These are phyloP conservation scores for Adansonia rubrostipa DNA, from an alignment of 441 rosid species.

Conservation along the genomic window DNA sequence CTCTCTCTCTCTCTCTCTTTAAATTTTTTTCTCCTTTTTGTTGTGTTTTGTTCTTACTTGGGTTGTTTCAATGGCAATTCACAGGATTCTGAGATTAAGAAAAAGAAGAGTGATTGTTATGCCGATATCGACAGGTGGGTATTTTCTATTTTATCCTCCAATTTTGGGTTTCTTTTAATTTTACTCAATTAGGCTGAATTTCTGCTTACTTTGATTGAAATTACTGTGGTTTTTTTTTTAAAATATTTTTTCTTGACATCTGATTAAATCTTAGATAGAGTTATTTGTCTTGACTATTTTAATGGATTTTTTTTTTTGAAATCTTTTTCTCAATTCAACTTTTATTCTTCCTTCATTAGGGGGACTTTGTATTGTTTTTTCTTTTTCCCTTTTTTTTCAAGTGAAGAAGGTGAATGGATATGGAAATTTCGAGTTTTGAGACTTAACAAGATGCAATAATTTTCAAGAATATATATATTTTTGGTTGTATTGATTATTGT, in stretches of 20 bases:
- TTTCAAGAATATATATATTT: not conserved
- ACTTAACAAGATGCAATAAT: not conserved
- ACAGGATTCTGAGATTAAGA: conserved; percentile 68
- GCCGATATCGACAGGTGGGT: conserved; percentile 66
- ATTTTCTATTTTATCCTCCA: not conserved
- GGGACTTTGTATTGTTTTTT: too few species aligned
- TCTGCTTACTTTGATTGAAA: not conserved
- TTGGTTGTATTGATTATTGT: conserved; percentile 26
- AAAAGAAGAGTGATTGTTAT: conserved; percentile 73
- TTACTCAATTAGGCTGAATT: not conserved
- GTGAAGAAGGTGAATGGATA: not conserved
- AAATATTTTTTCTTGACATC: too few species aligned
- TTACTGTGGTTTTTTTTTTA: not conserved
- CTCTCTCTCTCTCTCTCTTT: not conserved
- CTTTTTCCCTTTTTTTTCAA: not conserved
- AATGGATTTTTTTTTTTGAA: not conserved
- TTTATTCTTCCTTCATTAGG: not conserved
- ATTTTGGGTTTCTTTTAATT: not conserved
- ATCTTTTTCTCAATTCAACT: not conserved
- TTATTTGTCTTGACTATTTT: not conserved
- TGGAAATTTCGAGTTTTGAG: not conserved
- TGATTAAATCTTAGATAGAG: not conserved
- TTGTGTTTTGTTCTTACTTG: not conserved
- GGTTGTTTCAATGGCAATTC: not conserved
- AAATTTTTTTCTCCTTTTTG: not conserved